Evolutionary conservation across 2,329 filamentous ascomycete genomes (phyloP), one percentile per base, ranked within the genome.

Genomic region (Aspergillus neotritici): DNA sequence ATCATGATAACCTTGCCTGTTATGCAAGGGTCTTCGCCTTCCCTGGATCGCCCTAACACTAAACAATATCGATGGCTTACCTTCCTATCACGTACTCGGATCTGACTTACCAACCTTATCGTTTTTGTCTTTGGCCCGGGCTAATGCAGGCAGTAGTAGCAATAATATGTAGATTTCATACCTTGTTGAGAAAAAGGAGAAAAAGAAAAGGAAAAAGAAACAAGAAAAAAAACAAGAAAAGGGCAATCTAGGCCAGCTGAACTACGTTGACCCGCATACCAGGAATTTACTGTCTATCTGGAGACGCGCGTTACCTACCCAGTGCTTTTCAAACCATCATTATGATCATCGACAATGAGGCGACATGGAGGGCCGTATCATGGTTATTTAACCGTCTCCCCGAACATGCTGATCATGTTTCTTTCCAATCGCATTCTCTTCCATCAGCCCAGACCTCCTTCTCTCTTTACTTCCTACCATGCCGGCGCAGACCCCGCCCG

Each of bases 201-300:
- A n/a, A 7, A 40, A 30, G 31, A 31, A 21, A 31, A 39, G 12
- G 13, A 11, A 29, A 34, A 31, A 28, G 11, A 14, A 3, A 21
- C 28, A 31, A 14, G 11, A 31, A 7, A 14, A 15, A 43, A 38
- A 38, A 37, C 10, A 42, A 37, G 37, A 30, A 40, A 15, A 33
- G 6, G 31, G 15, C 17, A 28, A 8, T 17, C 32, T 17, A 14
- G 31, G 37, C 21, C 12, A 33, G 3, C 17, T 13, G 32, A 29
- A 40, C 38, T 43, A 38, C 47, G 44, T 47, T 37, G 44, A 41
- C 47, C 47, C 38, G 44, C 44, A 49, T 49, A 46, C 47, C 47
- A 47, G 31, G 34, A 46, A 38, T 42, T 29, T 34, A 40, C 33
- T 28, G 33, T 43, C 34, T 43, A 25, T 47, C 21, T 25, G 7